Evolutionary conservation across 1,139 yeast genomes (phyloP), one percentile per base, ranked within the genome.

Genomic region (Kluyveromyces marxianus): DNA sequence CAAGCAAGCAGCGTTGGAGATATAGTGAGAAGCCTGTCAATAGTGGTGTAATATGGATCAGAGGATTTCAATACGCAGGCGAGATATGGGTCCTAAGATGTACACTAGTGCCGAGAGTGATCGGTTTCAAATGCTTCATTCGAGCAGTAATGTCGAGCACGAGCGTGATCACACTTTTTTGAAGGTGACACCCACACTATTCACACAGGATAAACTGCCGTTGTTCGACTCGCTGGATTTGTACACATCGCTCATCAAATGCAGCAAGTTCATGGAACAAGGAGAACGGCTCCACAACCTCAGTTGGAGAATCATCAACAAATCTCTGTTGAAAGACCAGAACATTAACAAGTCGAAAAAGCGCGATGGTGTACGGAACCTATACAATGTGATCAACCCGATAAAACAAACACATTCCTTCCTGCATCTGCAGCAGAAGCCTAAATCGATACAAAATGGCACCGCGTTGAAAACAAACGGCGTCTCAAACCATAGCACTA

Each of bases 231-330:
- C 63, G 7, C 41, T 59, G 25, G 56, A 57, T 34, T 50, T 64
- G 25, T 64, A 64, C 45, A 51, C 59, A 2, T 51, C 61, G 7
- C 46, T 64, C 42, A 56, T 60, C 35, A 54, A 55, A 37, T 50
- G 56, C 41, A 50, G 55, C 25, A 50, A 54, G 26, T 48, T 49
- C 14, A 46, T 58, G 37, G 65, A 63, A 44, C 58, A 61, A 37
- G 68, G 68, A 30, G 61, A 57, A 43, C 49, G 67, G 39, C 45
- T 63, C 46, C 56, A 56, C 27, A 64, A 63, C 47, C 51, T 64
- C 4, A 58, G 65, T 32, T 60, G 63, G 63, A 51, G 68, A 44
- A 60, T 64, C 8, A 40, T 62, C 33, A 62, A 62, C 45, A 64
- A 62, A 48, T 59, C 65, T 6, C 33, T 60, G 41, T 48, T 59